Evolutionary conservation across 306 rosid genomes (phyloP).

Genomic region (Rosa rugosa): DNA sequence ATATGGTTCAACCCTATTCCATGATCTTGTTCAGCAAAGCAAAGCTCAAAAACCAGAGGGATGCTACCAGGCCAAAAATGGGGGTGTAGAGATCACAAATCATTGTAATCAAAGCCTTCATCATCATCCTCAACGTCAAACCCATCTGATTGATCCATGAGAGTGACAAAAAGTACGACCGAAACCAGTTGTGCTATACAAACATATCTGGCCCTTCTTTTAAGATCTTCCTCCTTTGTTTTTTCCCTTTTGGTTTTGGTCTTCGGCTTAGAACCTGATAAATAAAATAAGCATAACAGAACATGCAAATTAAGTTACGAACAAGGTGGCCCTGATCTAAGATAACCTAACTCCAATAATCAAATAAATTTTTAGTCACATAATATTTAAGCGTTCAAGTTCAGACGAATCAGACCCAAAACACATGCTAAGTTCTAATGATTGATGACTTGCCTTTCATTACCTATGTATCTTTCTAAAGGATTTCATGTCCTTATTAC

Average conservation of each 20-base stretch:
- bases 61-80: conserved; percentile 22
- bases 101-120: conserved; percentile 45
- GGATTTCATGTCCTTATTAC: too few species aligned
- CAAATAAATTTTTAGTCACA: not conserved
- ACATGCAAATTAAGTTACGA: not conserved
- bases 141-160: conserved; percentile 50
- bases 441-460: not conserved
- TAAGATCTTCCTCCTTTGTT: conserved; percentile 73
- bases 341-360: not conserved
- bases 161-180: conserved; percentile 75
- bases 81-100: not conserved
- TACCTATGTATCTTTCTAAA: too few species aligned
- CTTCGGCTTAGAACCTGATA: conserved; percentile 70
- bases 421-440: not conserved
- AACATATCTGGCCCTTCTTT: conserved; percentile 68
- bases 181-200: conserved; percentile 69
- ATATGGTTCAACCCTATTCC: not conserved
- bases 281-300: conserved; percentile 5
- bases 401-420: not conserved
- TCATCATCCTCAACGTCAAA: conserved; percentile 60
- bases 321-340: not conserved
- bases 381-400: conserved; percentile 6
- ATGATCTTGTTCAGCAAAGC: not conserved
- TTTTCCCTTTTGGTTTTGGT: conserved; percentile 70
- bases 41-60: not conserved